These are phyloP conservation scores for Coelastrella sp. DNA, from an alignment of 139 green algal species.

Conservation along the genomic window DNA sequence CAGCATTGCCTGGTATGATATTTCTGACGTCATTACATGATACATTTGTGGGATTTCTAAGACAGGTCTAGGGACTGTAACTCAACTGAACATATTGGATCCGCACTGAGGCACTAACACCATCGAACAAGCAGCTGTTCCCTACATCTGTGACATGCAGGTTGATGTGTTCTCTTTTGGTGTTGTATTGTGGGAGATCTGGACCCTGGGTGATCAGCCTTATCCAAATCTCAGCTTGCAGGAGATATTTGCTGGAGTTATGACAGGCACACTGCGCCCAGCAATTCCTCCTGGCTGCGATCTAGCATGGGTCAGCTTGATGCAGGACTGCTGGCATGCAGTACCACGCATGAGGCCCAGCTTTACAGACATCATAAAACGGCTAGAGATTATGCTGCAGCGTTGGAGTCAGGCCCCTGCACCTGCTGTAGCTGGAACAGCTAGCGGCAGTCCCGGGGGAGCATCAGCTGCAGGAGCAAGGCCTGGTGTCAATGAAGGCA, in stretches of 20 bases:
- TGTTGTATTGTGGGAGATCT: constrained; percentile 78
- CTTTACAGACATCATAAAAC: constrained; percentile 64
- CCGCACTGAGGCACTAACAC: no score
- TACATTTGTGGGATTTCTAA: no score
- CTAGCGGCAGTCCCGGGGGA: background rate
- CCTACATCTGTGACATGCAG: no score
- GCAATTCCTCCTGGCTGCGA: constrained; percentile 62
- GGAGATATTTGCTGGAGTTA: constrained; percentile 68
- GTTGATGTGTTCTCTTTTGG: constrained; percentile 76
- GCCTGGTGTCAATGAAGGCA: background rate
- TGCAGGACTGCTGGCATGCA: constrained; percentile 74
- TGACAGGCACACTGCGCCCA: constrained; percentile 66
- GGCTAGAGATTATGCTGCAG: constrained; percentile 61
- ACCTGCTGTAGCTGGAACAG: background rate
- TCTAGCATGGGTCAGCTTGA: constrained; percentile 65
- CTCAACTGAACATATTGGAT: no score
- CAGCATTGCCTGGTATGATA: no score
- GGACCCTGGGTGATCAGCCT: constrained; percentile 69
- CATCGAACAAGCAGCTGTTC: no score
- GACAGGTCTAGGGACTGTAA: no score
- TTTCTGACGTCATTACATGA: no score
- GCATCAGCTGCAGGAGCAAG: background rate
- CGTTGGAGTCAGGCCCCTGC: constrained; percentile 18
- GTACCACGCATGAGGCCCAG: constrained; percentile 55
- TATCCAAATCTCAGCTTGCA: constrained; percentile 59